These are phyloP conservation scores for Carex pumila DNA, from an alignment of 176 grass and related monocot species.

Conservation along the genomic window DNA sequence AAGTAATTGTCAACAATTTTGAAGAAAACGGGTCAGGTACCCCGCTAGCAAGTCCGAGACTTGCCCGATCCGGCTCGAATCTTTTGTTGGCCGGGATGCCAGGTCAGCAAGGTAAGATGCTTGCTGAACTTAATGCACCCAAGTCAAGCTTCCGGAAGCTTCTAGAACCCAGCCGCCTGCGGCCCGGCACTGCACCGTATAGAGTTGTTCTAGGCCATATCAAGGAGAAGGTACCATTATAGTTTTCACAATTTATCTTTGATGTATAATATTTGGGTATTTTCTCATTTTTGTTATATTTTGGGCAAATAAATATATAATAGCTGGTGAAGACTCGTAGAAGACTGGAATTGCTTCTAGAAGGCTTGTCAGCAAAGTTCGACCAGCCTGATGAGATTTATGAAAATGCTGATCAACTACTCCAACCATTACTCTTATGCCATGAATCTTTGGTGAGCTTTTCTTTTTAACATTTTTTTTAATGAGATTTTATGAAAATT, in stretches of 20 bases:
- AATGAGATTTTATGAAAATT: not conserved
- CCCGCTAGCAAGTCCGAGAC: not conserved
- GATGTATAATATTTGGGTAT: not conserved
- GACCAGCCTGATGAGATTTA: slow-evolving; percentile 68
- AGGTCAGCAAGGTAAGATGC: slow-evolving; percentile 49
- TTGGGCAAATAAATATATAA: slow-evolving; percentile 1
- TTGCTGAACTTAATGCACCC: slow-evolving; percentile 60
- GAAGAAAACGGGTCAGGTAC: slow-evolving; percentile 6
- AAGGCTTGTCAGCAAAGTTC: slow-evolving; percentile 59
- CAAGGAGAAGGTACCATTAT: slow-evolving; percentile 69
- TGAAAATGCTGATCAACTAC: slow-evolving; percentile 70
- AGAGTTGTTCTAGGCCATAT: slow-evolving; percentile 87
- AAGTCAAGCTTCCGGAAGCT: slow-evolving; percentile 79
- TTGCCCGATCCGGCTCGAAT: not conserved
- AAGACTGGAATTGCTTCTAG: slow-evolving; percentile 62
- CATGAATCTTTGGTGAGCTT: slow-evolving; percentile 76
- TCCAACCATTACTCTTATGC: slow-evolving; percentile 74
- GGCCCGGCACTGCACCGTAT: slow-evolving; percentile 79
- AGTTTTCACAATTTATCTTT: not conserved
- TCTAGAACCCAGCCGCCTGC: slow-evolving; percentile 65
- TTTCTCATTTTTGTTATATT: not conserved
- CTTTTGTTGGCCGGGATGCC: not conserved
- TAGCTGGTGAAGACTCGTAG: slow-evolving; percentile 74
- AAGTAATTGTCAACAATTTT: not conserved
- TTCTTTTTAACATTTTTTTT: not conserved